These are phyloP conservation scores for Turnera subulata DNA, from an alignment of 345 rosid genomes.

Conservation along the genomic window DNA sequence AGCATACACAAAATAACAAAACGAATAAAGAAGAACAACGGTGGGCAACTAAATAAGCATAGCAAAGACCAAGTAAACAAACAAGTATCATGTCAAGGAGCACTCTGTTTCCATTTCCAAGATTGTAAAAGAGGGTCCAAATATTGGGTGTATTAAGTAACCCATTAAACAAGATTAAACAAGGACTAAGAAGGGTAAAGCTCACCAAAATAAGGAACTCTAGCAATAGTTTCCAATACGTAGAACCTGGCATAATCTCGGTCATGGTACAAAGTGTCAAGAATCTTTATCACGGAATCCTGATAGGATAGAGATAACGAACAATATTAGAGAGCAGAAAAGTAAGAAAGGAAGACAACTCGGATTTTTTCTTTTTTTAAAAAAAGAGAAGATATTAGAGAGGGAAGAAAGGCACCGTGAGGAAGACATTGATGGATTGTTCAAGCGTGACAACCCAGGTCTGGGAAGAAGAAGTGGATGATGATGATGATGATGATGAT, in stretches of 20 bases:
- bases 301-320: conserved; percentile 19
- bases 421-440: conserved; percentile 72
- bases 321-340: background rate
- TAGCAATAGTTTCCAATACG: conserved; percentile 93
- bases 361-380: too few species aligned
- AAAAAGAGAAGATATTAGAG: background rate
- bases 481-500: conserved; percentile 23
- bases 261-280: conserved; percentile 73
- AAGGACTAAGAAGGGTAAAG: background rate
- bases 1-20: background rate
- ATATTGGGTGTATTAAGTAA: background rate
- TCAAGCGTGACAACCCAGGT: conserved; percentile 66
- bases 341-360: conserved; percentile 1
- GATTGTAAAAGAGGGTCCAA: background rate
- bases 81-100: background rate
- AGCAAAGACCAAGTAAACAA: background rate
- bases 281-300: conserved; percentile 90
- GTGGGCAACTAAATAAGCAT: background rate
- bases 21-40: background rate
- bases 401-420: conserved; percentile 41
- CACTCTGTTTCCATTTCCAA: background rate
- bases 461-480: conserved; percentile 40
- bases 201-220: conserved; percentile 97
- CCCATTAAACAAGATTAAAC: background rate
- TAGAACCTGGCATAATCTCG: conserved; percentile 85